phyloP scores from a whole-genome alignment of 129 eudicot genomes.

The Tagetes erecta region DNA sequence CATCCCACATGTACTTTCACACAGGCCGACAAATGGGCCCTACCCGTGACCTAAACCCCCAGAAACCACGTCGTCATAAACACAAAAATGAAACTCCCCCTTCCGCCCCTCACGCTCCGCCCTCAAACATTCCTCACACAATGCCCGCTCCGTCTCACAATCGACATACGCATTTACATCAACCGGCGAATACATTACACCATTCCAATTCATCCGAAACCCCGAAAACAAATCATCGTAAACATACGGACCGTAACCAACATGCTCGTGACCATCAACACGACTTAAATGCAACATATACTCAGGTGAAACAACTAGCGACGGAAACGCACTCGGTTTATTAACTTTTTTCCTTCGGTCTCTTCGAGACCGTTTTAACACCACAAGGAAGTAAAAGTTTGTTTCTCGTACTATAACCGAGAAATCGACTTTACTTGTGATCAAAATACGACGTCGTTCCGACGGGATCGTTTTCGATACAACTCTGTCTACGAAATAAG shows the following conservation, averaged over 20 bases:
- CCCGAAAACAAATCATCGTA: constrained; percentile 23
- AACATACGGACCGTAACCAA: constrained; percentile 15
- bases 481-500: constrained; percentile 45
- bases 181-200: background rate
- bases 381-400: constrained; percentile 56
- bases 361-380: constrained; percentile 58
- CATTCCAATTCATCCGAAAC: constrained; percentile 26
- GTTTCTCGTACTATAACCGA: constrained; percentile 31
- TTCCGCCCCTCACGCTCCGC: constrained; percentile 32
- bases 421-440: constrained; percentile 69
- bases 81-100: constrained; percentile 60
- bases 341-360: constrained; percentile 40
- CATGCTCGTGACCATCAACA: constrained; percentile 1
- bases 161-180: background rate
- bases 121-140: constrained; percentile 47
- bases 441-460: constrained; percentile 47
- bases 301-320: constrained; percentile 27
- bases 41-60: constrained; percentile 40
- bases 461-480: constrained; percentile 10
- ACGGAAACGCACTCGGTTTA: constrained; percentile 11
- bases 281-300: constrained; percentile 38
- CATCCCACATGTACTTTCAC: background rate
- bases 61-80: constrained; percentile 42
- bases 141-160: background rate
- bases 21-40: constrained; percentile 58